Percentiles rank a stretch among this genome's conserved stretches.
These are phyloP conservation scores for Neltuma alba DNA, from an alignment of 306 rosid species.

Conservation along the genomic window DNA sequence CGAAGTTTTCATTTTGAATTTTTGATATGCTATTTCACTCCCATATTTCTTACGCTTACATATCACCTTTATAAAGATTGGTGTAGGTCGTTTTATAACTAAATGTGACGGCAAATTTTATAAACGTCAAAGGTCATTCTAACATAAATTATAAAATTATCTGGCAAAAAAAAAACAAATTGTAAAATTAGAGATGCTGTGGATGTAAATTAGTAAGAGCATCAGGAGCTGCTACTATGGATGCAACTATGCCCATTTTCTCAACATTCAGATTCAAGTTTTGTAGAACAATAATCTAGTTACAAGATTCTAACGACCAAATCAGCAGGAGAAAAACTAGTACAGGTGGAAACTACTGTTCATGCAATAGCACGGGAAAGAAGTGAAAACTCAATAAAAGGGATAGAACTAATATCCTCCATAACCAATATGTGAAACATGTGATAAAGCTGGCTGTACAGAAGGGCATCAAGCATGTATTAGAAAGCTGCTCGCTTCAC, in stretches of 20 bases:
- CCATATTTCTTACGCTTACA: not conserved
- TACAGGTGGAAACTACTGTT: not conserved
- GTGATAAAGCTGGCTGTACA: conserved; percentile 23
- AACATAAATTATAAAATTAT: not conserved
- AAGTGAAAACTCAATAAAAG: not conserved
- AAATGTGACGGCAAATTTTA: not conserved
- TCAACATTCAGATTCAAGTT: not conserved
- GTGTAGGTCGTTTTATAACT: not conserved
- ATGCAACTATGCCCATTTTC: not conserved
- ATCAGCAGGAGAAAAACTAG: conserved; percentile 19
- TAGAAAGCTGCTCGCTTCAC: conserved; percentile 23
- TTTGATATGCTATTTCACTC: not conserved
- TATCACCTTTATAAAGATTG: not conserved
- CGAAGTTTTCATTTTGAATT: not conserved
- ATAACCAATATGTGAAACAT: not conserved
- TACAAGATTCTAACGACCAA: not conserved
- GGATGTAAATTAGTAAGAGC: not conserved
- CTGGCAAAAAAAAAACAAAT: no score
- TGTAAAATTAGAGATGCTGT: not conserved
- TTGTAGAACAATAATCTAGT: not conserved
- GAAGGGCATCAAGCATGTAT: conserved; percentile 3
- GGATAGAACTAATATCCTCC: not conserved
- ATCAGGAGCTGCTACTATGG: not conserved
- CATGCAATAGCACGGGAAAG: conserved; percentile 17
- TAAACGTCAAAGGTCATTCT: not conserved